Evolutionary conservation across 2,329 filamentous ascomycete genomes (phyloP).

Genomic region (Talaromyces sp.): DNA sequence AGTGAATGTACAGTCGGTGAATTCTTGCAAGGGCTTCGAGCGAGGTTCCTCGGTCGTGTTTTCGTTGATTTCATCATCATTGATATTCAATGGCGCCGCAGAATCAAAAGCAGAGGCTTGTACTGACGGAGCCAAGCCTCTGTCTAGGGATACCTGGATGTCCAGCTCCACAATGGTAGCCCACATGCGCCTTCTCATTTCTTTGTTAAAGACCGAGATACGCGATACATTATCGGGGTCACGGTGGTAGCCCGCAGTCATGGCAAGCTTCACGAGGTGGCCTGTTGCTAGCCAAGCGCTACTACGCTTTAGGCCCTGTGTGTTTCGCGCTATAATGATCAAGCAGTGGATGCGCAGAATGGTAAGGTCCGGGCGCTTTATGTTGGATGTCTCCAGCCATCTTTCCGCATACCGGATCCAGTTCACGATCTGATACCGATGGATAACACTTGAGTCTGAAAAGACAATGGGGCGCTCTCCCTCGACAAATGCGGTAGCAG

Average conservation of each 20-base stretch:
- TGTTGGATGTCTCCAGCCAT: conserved; percentile 73
- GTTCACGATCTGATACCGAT: conserved; percentile 43
- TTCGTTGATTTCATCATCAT: conserved; percentile 46
- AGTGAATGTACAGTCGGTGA: conserved; percentile 33
- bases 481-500: conserved; percentile 35
- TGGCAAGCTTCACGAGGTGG: conserved; percentile 48
- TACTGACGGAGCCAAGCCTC: conserved; percentile 49
- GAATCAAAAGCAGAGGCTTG: conserved; percentile 46
- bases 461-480: conserved; percentile 23
- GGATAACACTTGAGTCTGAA: conserved; percentile 19
- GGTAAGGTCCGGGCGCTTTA: conserved; percentile 49
- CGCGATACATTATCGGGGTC: conserved; percentile 30
- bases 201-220: conserved; percentile 38
- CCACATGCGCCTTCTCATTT: conserved; percentile 54
- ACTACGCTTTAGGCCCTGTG: conserved; percentile 50
- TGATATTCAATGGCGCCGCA: conserved; percentile 46
- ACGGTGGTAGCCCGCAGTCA: conserved; percentile 51
- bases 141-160: conserved; percentile 52
- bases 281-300: conserved; percentile 48
- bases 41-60: conserved; percentile 25
- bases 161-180: conserved; percentile 55
- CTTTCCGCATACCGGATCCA: conserved; percentile 89
- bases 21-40: conserved; percentile 23
- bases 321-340: conserved; percentile 46
- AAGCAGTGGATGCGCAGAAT: conserved; percentile 51